These are phyloP conservation scores for Gossypium davidsonii DNA, from an alignment of 441 rosid species.

Conservation along the genomic window DNA sequence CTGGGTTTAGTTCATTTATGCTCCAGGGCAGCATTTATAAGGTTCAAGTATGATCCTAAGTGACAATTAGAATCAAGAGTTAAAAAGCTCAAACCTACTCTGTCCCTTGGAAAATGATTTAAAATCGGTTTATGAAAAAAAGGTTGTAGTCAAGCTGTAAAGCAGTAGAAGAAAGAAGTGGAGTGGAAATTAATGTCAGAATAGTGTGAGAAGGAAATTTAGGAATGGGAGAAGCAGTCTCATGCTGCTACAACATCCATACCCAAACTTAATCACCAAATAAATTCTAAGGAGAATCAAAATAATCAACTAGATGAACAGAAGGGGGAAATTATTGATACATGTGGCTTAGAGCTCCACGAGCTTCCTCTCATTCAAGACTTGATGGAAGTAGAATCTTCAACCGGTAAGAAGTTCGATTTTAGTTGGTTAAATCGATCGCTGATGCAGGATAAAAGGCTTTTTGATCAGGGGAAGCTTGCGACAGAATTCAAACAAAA, in stretches of 20 bases:
- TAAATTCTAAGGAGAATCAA: slow-evolving; percentile 79
- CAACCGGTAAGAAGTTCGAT: slow-evolving; percentile 57
- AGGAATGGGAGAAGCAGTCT: slow-evolving; percentile 82
- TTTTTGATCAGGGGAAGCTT: slow-evolving; percentile 70
- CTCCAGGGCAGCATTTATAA: slow-evolving; percentile 12
- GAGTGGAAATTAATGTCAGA: slow-evolving; percentile 88
- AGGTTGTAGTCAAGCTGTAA: slow-evolving; percentile 59
- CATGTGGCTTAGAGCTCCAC: slow-evolving; percentile 78
- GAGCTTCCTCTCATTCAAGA: slow-evolving; percentile 63
- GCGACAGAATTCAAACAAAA: slow-evolving; percentile 75
- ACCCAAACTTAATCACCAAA: slow-evolving; percentile 72
- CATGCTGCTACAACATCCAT: slow-evolving; percentile 72
- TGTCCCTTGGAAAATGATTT: slow-evolving; percentile 58
- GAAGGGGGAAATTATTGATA: slow-evolving; percentile 74
- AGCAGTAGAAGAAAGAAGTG: slow-evolving; percentile 68
- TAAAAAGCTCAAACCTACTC: slow-evolving; percentile 64
- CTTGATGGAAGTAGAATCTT: slow-evolving; percentile 67
- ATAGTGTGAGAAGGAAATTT: slow-evolving; percentile 83
- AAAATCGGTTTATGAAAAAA: slow-evolving; percentile 47
- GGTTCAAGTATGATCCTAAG: slow-evolving; percentile 90
- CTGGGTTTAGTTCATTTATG: neutral
- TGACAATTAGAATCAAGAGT: slow-evolving; percentile 82
- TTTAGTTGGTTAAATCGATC: slow-evolving; percentile 75
- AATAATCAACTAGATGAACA: slow-evolving; percentile 58
- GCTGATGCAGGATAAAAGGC: slow-evolving; percentile 62